phyloP scores from a whole-genome alignment of 176 grass and related monocot genomes.

The Saccharum spontaneum region DNA sequence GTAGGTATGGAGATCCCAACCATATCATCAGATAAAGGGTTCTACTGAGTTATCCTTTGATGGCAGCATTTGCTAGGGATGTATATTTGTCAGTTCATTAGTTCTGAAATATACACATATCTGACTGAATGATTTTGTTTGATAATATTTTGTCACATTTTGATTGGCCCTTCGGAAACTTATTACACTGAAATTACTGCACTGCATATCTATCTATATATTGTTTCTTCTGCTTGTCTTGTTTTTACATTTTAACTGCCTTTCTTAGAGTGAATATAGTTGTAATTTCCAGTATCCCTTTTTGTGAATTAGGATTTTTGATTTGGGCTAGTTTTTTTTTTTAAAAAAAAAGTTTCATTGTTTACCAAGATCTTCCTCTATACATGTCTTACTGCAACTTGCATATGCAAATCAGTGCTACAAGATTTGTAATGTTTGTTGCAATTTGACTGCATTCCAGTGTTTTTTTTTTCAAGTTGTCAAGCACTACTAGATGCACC shows the following conservation, averaged over 20 bases:
- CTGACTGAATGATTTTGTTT: not conserved
- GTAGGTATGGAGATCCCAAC: not conserved
- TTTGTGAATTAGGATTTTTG: not conserved
- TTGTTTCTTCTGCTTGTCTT: not conserved
- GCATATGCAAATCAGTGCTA: not conserved
- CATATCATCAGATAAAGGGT: not conserved
- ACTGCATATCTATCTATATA: not conserved
- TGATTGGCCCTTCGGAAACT: not conserved
- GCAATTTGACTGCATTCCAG: not conserved
- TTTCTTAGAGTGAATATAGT: not conserved
- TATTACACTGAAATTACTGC: not conserved
- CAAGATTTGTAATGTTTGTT: not conserved
- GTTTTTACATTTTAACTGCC: not conserved
- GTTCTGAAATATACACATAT: not conserved
- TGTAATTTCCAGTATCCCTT: not conserved
- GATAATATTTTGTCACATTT: not conserved
- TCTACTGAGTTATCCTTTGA: not conserved
- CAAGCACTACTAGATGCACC: not conserved
- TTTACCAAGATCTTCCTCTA: not conserved
- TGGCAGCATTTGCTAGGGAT: not conserved
- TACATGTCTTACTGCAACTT: not conserved
- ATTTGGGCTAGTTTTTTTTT: not conserved
- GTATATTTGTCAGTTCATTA: not conserved
- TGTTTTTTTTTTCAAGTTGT: not conserved
- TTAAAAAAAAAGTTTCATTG: not conserved